These are phyloP conservation scores for Aureobasidium sp. DNA, from an alignment of 2,329 filamentous ascomycete species.

Conservation along the genomic window DNA sequence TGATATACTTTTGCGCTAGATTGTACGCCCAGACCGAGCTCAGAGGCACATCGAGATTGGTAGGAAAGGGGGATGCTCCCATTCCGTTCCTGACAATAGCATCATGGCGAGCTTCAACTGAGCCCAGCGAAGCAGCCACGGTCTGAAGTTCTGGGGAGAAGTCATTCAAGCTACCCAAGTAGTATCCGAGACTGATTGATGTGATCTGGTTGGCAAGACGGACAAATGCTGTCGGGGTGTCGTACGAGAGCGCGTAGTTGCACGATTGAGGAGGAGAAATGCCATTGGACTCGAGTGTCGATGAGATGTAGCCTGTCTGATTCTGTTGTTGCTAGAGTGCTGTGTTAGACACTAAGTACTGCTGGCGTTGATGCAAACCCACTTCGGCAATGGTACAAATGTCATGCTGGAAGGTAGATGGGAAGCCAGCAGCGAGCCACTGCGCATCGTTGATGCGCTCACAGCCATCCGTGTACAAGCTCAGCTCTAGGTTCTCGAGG, in stretches of 20 bases:
- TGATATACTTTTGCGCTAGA: conserved; percentile 26
- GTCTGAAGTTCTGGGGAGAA: conserved; percentile 21
- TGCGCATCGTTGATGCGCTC: conserved; percentile 24
- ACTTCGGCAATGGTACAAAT: conserved; percentile 24
- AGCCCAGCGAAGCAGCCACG: conserved; percentile 21
- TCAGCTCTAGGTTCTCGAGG: conserved; percentile 27
- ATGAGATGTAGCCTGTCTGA: background rate
- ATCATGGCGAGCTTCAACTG: conserved; percentile 28
- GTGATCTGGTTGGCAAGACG: conserved; percentile 29
- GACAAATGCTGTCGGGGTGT: conserved; percentile 25
- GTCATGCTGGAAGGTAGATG: conserved; percentile 27
- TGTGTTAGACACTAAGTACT: background rate
- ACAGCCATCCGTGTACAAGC: conserved; percentile 25
- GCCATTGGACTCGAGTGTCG: conserved; percentile 23
- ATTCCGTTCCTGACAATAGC: conserved; percentile 25
- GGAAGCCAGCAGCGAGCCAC: conserved; percentile 24
- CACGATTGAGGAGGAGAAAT: conserved; percentile 23
- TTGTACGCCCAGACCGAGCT: conserved; percentile 27
- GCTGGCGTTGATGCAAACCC: background rate
- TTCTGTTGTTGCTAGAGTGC: conserved; percentile 4
- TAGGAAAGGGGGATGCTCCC: conserved; percentile 26
- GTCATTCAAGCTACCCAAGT: conserved; percentile 25
- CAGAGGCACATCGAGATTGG: conserved; percentile 25
- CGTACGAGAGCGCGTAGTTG: conserved; percentile 25
- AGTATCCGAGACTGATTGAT: conserved; percentile 25